A percentile compares a stretch with the other conserved stretches of the same genome.
Evolutionary conservation across 352 stramenopile species (phyloP).

Genomic region (Bremia lactucae): DNA sequence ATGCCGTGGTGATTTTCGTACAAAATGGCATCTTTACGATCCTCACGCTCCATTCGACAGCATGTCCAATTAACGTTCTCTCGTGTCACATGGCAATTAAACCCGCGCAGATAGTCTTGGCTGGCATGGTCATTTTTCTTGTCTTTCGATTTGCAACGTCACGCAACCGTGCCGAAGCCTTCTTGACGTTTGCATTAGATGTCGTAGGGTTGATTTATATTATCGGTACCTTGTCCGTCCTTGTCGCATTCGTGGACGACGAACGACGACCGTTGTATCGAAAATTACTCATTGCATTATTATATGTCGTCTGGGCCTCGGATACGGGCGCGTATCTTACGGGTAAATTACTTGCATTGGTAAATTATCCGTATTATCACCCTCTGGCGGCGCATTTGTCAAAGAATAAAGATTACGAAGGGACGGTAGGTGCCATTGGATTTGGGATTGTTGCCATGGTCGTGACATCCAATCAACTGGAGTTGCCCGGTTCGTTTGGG

Average conservation of each 20-base stretch:
- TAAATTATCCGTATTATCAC: slow-evolving; percentile 74
- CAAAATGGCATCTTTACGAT: slow-evolving; percentile 39
- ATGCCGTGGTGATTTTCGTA: slow-evolving; percentile 29
- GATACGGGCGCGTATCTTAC: slow-evolving; percentile 92
- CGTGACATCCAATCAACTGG: slow-evolving; percentile 46
- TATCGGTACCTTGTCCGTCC: slow-evolving; percentile 34
- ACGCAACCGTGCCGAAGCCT: slow-evolving; percentile 16
- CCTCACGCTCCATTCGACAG: slow-evolving; percentile 44
- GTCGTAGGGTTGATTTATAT: slow-evolving; percentile 52
- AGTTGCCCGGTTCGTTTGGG: slow-evolving; percentile 59
- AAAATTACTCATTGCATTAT: slow-evolving; percentile 51
- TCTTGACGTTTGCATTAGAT: slow-evolving; percentile 44
- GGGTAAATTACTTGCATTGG: slow-evolving; percentile 76
- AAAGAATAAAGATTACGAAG: slow-evolving; percentile 95
- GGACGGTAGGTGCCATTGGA: slow-evolving; percentile 77
- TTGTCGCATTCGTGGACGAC: slow-evolving; percentile 56
- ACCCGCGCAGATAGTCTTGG: slow-evolving; percentile 24
- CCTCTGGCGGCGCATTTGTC: slow-evolving; percentile 83
- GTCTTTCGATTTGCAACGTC: slow-evolving; percentile 34
- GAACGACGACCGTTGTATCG: slow-evolving; percentile 37
- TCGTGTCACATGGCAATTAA: slow-evolving; percentile 27
- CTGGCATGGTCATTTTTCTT: slow-evolving; percentile 29
- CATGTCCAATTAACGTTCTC: slow-evolving; percentile 49
- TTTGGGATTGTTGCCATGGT: slow-evolving; percentile 83
- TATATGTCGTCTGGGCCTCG: slow-evolving; percentile 65